phyloP scores from a whole-genome alignment of 371 early-diverging fungal genomes.

The Umbelopsis sp. region DNA sequence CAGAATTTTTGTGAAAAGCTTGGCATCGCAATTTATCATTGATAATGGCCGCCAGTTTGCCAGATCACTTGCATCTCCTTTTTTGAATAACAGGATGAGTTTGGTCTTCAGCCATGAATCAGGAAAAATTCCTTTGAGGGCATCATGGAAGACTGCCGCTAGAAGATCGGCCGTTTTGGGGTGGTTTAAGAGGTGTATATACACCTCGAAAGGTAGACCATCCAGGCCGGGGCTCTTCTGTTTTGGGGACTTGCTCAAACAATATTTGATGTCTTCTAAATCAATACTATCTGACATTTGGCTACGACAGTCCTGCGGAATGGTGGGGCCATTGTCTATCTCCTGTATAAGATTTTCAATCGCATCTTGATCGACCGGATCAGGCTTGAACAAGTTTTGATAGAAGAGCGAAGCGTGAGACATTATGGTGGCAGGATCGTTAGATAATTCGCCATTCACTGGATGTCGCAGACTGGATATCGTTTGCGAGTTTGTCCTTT shows the following conservation, averaged over 20 bases:
- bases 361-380: too few species aligned
- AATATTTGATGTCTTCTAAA: neutral
- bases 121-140: constrained; percentile 23
- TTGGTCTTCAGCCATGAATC: constrained; percentile 23
- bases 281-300: neutral
- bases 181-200: neutral
- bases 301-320: neutral
- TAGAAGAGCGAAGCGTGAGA: too few species aligned
- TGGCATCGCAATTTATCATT: too few species aligned
- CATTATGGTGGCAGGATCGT: too few species aligned
- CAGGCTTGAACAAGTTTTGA: too few species aligned
- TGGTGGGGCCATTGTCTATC: neutral
- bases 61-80: constrained; percentile 22
- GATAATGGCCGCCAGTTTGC: too few species aligned
- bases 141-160: constrained; percentile 15
- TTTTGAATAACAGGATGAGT: constrained; percentile 22
- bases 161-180: neutral
- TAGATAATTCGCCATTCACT: too few species aligned
- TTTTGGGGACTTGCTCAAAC: neutral
- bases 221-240: neutral
- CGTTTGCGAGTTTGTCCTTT: too few species aligned
- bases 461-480: too few species aligned
- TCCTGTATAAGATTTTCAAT: too few species aligned
- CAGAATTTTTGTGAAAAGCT: too few species aligned
- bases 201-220: neutral